Base-by-base conservation (phyloP, 495 filamentous ascomycete species). In the Glutinoglossum americanum region DNA sequence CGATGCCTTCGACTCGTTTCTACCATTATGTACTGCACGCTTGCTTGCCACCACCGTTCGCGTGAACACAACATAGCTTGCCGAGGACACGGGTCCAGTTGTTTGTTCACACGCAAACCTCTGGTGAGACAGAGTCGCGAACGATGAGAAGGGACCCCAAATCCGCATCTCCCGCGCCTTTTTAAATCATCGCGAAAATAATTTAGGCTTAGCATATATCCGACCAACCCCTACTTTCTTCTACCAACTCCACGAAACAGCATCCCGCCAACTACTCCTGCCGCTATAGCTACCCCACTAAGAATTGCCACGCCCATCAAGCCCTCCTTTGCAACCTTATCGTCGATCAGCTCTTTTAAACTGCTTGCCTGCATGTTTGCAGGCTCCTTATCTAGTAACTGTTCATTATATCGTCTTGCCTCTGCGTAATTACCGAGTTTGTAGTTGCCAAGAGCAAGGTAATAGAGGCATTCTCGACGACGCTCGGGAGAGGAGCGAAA, bases 401-500 rank as follows among this genome's bases (percentile, higher is more conserved):
- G 72, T 60, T 98, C 92, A 67, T 98, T 98, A 73, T 96, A 97
- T 67, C 83, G 76, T 62, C 89, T 76, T 47, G 92, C 89, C 67
- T 98, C 90, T 28, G 81, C 88, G 66, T 94, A 98, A 74, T 95
- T 97, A 41, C 92, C 93, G 9, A 98, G 80, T 72, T 94, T 94
- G 80, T 88, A 98, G 72, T 98, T 93, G 55, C 92, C 92, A 25
- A 98, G 76, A 13, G 87, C 92, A 13, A 98, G 78, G 69, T 98
- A 98, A 74, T 95, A 98, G 30, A 97, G 84, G 67, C 92, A 98
- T 76, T 98, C 92, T 57, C 92, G 82, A 59, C 93, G 83, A 59
- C 92, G 84, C 62, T 97, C 92, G 49, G 84, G 85, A 19, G 87
- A 83, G 45, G 78, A 83, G 59, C 90, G 86, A 76, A 96, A 97